Evolutionary conservation across 75 land plant species (phyloP).

Genomic region (Selaginella tamariscina): DNA sequence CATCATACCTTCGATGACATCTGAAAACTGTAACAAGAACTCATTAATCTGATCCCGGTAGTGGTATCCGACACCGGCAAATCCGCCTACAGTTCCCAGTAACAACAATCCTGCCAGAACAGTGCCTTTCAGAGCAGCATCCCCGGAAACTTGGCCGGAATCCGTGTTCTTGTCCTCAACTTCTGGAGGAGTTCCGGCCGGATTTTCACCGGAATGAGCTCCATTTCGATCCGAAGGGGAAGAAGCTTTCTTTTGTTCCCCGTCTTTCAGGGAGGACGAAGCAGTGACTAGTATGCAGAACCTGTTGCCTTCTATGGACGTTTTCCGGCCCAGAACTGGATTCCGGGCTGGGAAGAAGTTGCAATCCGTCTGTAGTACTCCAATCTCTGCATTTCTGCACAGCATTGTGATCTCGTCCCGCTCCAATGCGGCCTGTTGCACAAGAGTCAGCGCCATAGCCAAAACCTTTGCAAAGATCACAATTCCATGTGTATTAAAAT

Average conservation of each 20-base stretch:
- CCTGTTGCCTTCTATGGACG: neutral
- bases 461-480: neutral
- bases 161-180: neutral
- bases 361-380: too few relatives aligned
- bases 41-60: conserved; percentile 81
- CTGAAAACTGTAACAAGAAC: conserved; percentile 65
- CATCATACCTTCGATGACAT: conserved; percentile 77
- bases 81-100: conserved; percentile 67
- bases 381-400: too few relatives aligned
- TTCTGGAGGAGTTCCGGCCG: neutral
- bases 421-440: too few relatives aligned
- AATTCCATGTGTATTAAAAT: too few relatives aligned
- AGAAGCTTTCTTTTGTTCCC: neutral
- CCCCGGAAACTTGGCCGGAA: neutral
- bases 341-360: too few relatives aligned
- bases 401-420: too few relatives aligned
- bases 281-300: neutral
- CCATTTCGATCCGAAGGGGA: neutral
- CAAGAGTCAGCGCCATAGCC: neutral
- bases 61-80: conserved; percentile 51
- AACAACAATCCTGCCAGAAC: conserved; percentile 60
- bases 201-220: neutral
- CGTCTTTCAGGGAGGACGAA: neutral
- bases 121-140: conserved; percentile 60
- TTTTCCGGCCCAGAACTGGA: too few relatives aligned